phyloP scores from a whole-genome alignment of 2,329 filamentous ascomycete species.

The Talaromyces sp. region DNA sequence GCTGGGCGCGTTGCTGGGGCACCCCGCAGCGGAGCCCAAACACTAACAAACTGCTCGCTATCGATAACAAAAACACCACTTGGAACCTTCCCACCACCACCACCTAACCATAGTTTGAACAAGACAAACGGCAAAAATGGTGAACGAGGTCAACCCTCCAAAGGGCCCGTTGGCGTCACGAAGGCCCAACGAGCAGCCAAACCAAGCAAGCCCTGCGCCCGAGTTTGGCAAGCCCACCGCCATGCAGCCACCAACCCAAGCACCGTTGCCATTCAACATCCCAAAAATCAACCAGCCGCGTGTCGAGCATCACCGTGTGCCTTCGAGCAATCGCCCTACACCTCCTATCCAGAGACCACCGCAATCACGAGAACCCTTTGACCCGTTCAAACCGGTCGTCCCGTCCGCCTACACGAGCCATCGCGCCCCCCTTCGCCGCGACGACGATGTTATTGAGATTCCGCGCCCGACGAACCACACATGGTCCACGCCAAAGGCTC shows the following conservation, averaged over 20 bases:
- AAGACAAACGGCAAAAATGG: constrained; percentile 36
- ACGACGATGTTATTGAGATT: constrained; percentile 39
- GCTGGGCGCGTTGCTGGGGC: constrained; percentile 14
- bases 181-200: constrained; percentile 30
- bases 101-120: background rate
- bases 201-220: constrained; percentile 34
- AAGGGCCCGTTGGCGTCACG: constrained; percentile 30
- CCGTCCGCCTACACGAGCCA: constrained; percentile 34
- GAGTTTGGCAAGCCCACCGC: constrained; percentile 59
- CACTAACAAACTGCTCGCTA: constrained; percentile 7
- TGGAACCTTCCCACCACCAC: background rate
- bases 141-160: constrained; percentile 48
- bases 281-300: constrained; percentile 46
- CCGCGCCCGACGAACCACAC: constrained; percentile 46
- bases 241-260: constrained; percentile 44
- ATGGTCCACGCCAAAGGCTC: constrained; percentile 47
- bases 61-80: constrained; percentile 11
- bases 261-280: constrained; percentile 45
- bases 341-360: background rate
- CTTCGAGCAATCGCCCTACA: constrained; percentile 19
- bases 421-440: constrained; percentile 18
- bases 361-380: constrained; percentile 28
- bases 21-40: constrained; percentile 12
- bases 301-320: constrained; percentile 47
- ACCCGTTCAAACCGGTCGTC: constrained; percentile 36